A percentile compares a stretch with the other conserved stretches of the same genome.
Evolutionary conservation across 140 eudicot genomes (phyloP).

Genomic region (Senecio squalidus): DNA sequence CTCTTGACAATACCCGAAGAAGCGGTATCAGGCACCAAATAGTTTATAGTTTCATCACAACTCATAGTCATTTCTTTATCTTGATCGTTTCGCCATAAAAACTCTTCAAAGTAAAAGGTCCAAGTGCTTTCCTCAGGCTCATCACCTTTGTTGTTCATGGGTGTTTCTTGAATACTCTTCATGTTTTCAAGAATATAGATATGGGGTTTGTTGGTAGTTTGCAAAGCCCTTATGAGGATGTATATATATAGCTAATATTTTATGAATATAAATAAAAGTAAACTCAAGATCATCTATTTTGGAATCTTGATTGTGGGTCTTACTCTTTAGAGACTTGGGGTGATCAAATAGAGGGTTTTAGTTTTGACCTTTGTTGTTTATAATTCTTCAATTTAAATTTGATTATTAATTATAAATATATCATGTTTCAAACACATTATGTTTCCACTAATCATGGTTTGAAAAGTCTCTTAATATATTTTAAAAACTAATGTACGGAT

Average conservation of each 20-base stretch:
- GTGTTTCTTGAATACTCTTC: constrained; percentile 32
- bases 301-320: constrained; percentile 42
- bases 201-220: constrained; percentile 21
- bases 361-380: constrained; percentile 45
- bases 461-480: background rate
- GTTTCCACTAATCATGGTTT: constrained; percentile 22
- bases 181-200: constrained; percentile 19
- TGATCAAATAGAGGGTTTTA: constrained; percentile 21
- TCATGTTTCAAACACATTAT: constrained; percentile 30
- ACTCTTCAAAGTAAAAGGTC: constrained; percentile 71
- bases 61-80: constrained; percentile 21
- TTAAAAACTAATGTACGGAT: background rate
- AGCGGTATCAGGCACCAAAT: constrained; percentile 42
- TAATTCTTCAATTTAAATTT: constrained; percentile 27
- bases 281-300: constrained; percentile 24
- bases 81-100: constrained; percentile 29
- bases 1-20: constrained; percentile 38
- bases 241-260: constrained; percentile 20
- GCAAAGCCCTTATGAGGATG: constrained; percentile 16
- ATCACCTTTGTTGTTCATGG: constrained; percentile 26
- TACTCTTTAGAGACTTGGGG: constrained; percentile 29
- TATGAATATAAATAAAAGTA: constrained; percentile 12
- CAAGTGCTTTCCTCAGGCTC: constrained; percentile 71
- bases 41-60: constrained; percentile 29
- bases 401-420: constrained; percentile 18